These are phyloP conservation scores for Shiraia sp. DNA, from an alignment of 2,329 filamentous ascomycete species.

Conservation along the genomic window DNA sequence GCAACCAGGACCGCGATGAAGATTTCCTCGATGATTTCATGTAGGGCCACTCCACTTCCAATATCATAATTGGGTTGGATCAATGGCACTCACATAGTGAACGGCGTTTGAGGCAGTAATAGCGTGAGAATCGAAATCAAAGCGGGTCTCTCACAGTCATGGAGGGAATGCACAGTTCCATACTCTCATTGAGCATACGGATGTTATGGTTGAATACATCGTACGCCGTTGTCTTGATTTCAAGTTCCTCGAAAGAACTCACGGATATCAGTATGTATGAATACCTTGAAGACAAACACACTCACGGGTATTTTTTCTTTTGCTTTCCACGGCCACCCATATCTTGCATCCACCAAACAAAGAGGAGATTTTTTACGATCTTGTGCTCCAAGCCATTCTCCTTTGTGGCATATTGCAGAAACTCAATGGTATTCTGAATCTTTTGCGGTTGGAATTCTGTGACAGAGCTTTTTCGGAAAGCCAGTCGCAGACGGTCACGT, in stretches of 20 bases:
- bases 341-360: conserved; percentile 51
- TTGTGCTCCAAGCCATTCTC: conserved; percentile 71
- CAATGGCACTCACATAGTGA: conserved; percentile 2
- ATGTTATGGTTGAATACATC: conserved; percentile 71
- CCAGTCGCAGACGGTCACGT: conserved; percentile 54
- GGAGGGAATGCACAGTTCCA: conserved; percentile 62
- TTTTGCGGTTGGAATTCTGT: conserved; percentile 46
- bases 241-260: conserved; percentile 31
- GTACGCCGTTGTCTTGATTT: conserved; percentile 49
- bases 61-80: too few relatives aligned
- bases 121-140: conserved; percentile 8
- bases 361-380: conserved; percentile 70
- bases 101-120: conserved; percentile 10
- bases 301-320: conserved; percentile 24
- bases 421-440: conserved; percentile 69
- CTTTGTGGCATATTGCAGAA: conserved; percentile 67
- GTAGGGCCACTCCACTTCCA: conserved; percentile 10
- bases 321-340: conserved; percentile 35
- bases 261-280: conserved; percentile 1
- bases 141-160: conserved; percentile 35
- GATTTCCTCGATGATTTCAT: conserved; percentile 86
- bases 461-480: conserved; percentile 43
- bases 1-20: conserved; percentile 81
- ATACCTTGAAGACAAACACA: neutral
- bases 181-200: conserved; percentile 72